Evolutionary conservation across 768 basidiomycete species (phyloP).

Genomic region (Scleroderma bovista): DNA sequence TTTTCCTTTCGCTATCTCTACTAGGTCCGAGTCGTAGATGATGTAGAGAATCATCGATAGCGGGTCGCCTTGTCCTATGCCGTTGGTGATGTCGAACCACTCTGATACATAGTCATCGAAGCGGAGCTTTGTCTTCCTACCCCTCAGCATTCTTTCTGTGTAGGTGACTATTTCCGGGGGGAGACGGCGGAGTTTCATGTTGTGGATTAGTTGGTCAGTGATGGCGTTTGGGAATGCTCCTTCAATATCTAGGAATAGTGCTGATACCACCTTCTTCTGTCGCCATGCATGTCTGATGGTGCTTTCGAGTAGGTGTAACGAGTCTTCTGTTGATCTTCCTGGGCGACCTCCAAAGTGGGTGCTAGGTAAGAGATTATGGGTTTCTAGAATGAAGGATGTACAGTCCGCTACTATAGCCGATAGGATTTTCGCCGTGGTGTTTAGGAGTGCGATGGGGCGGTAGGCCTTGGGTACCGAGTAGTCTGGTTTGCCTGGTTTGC

Average conservation of each 20-base stretch:
- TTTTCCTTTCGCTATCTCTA: background rate
- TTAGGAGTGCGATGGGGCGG: conserved; percentile 33
- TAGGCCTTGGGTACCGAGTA: conserved; percentile 32
- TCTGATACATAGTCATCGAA: background rate
- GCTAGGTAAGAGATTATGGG: conserved; percentile 26
- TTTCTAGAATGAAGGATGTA: conserved; percentile 22
- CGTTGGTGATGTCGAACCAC: background rate
- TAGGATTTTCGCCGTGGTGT: conserved; percentile 30
- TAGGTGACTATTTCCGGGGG: background rate
- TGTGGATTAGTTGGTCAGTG: conserved; percentile 24
- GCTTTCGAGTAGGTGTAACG: conserved; percentile 27
- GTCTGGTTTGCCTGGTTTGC: conserved; percentile 31
- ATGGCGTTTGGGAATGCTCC: conserved; percentile 39
- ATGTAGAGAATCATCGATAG: background rate
- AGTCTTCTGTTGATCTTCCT: conserved; percentile 34
- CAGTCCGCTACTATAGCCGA: conserved; percentile 18
- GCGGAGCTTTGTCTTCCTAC: background rate
- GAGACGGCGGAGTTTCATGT: conserved; percentile 10
- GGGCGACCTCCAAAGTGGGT: conserved; percentile 36
- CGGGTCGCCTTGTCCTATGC: background rate
- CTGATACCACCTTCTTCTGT: conserved; percentile 26
- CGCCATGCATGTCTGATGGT: conserved; percentile 36
- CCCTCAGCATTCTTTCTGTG: background rate
- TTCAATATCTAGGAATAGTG: conserved; percentile 39
- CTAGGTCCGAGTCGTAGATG: background rate